These are phyloP conservation scores for Neonectria faginata DNA, from an alignment of 2,329 filamentous ascomycete genomes.

Conservation along the genomic window DNA sequence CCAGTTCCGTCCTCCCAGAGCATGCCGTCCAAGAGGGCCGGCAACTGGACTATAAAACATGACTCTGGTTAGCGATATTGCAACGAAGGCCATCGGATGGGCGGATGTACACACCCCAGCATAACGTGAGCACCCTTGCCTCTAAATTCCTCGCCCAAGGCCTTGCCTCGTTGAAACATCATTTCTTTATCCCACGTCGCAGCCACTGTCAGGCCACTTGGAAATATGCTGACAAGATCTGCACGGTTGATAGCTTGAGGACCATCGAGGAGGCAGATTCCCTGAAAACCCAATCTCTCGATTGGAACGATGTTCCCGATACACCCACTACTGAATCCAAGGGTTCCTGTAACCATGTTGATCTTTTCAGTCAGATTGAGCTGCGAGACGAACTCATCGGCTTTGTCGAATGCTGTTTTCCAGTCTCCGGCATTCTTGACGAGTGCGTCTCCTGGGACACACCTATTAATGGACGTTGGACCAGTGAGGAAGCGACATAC, in stretches of 20 bases:
- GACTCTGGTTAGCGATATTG: not conserved
- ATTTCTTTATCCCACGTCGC: slow-evolving; percentile 76
- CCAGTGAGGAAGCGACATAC: not conserved
- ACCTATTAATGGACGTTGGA: not conserved
- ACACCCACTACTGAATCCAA: not conserved
- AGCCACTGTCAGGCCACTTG: slow-evolving; percentile 69
- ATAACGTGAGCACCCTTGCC: slow-evolving; percentile 83
- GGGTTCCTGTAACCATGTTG: slow-evolving; percentile 10
- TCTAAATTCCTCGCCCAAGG: slow-evolving; percentile 81
- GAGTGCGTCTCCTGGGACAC: not conserved
- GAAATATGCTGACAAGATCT: slow-evolving; percentile 55
- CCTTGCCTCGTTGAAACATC: slow-evolving; percentile 73
- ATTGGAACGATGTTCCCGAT: slow-evolving; percentile 47
- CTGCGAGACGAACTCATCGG: not conserved
- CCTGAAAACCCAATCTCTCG: slow-evolving; percentile 51
- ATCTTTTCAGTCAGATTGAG: slow-evolving; percentile 19
- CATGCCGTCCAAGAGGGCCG: slow-evolving; percentile 57
- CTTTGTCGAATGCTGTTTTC: not conserved
- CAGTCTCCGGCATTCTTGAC: not conserved
- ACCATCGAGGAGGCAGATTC: slow-evolving; percentile 52
- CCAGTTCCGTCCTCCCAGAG: slow-evolving; percentile 70
- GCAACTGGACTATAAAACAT: slow-evolving; percentile 43
- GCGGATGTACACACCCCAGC: slow-evolving; percentile 70
- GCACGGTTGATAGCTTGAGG: slow-evolving; percentile 24
- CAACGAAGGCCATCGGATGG: not conserved